Percentiles rank a stretch among this genome's conserved stretches.
phyloP scores from a whole-genome alignment of 2,329 filamentous ascomycete genomes.

The Diaporthe sp. region DNA sequence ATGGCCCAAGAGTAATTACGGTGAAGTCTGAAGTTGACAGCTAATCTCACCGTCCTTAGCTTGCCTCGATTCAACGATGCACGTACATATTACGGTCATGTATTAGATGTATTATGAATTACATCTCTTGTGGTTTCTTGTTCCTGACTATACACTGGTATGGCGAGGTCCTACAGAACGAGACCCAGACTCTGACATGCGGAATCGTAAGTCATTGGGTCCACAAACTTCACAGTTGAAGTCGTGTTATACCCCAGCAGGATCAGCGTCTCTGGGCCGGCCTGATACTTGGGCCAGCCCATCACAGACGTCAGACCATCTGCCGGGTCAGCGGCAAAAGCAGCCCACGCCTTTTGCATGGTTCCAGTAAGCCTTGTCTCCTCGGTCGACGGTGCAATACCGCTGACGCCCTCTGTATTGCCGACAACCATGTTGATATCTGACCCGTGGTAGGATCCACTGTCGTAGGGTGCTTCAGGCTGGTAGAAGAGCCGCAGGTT shows the following conservation, averaged over 20 bases:
- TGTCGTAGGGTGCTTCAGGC: neutral
- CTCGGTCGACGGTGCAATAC: conserved; percentile 7
- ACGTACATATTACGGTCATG: neutral
- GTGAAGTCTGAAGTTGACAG: neutral
- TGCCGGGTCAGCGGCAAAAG: conserved; percentile 23
- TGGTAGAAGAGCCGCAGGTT: conserved; percentile 25
- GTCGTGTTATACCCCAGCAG: conserved; percentile 18
- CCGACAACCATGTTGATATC: conserved; percentile 19
- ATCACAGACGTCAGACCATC: conserved; percentile 13
- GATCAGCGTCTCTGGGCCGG: neutral
- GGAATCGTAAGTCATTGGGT: neutral
- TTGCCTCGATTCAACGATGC: neutral
- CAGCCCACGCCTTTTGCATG: conserved; percentile 33
- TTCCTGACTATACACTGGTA: too few relatives aligned
- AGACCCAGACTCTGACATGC: neutral
- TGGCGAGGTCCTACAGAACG: neutral
- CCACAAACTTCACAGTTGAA: conserved; percentile 10
- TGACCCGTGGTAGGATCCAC: conserved; percentile 12
- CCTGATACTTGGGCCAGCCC: conserved; percentile 31
- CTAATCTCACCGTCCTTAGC: neutral
- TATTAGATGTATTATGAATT: neutral
- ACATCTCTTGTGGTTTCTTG: too few relatives aligned
- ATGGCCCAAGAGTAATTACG: neutral
- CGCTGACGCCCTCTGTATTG: conserved; percentile 9
- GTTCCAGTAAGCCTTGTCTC: neutral